Evolutionary conservation across 768 basidiomycete genomes (phyloP), one percentile per base, ranked within the genome.

Genomic region (Obba rivulosa): DNA sequence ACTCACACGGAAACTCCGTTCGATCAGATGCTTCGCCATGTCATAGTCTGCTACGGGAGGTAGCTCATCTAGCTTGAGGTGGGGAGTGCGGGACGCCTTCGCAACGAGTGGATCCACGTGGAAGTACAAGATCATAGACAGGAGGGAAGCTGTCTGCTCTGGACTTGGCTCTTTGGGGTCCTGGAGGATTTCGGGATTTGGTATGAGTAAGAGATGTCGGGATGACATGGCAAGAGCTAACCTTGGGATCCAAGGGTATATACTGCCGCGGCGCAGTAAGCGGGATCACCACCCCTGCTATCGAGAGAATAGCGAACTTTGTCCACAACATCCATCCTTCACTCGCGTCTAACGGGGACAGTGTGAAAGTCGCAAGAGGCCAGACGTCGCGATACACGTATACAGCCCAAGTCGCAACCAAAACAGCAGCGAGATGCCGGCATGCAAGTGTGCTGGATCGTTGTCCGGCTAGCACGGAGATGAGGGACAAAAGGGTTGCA

Each of bases 361-460:
- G 62, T 10, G 68, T 70, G 60, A 69, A 81, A 0, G 80, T 84
- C n/a, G 70, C 61, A 14, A 85, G 54, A n/a, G 83, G 84, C 58
- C 70, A 81, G 3, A 85, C 46, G 54, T 79, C 74, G 21, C 82
- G 73, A 55, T 79, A 81, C 25, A 63, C 62, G 57, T 74, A 84
- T 10, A 80, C 67, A n/a, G 58, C 58, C 53, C 76, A 74, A 8
- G 67, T 67, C 23, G 67, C 62, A n/a, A 80, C 54, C 11, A 83
- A 62, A 1, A 84, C 56, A 17, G 66, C 58, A 47, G 72, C 72
- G 52, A 79, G 62, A 57, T 85, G 83, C 10, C 62, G 64, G 18
- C 69, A 70, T 8, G 65, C 61, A 13, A 46, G 13, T 11, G 20
- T 40, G 10, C 43, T 46, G 13, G 39, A 37, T 11, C 18, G 13